Conservation (phyloP, 1,284 basidiomycete genomes). For the Ceratorhiza oryzae-sativae region DNA sequence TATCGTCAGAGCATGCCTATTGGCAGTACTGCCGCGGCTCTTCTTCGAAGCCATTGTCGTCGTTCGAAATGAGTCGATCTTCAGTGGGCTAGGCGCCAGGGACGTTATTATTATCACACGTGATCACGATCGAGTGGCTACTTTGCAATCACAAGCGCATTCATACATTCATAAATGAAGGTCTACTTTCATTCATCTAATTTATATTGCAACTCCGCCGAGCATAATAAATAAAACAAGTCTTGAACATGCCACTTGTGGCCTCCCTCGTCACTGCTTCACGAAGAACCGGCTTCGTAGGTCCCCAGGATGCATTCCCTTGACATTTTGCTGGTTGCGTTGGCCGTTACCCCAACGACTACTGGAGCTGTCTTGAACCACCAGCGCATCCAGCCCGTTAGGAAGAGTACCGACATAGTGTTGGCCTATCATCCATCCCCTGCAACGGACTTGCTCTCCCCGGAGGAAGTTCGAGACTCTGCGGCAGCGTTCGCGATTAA, state of each 20-base stretch:
- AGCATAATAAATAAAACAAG: background rate
- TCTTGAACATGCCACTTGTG: background rate
- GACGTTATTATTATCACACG: conserved; percentile 4
- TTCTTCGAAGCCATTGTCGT: conserved; percentile 34
- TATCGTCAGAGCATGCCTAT: conserved; percentile 59
- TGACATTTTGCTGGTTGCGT: background rate
- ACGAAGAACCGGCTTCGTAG: background rate
- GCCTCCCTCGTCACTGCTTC: background rate
- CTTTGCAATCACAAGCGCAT: background rate
- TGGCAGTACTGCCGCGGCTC: conserved; percentile 6
- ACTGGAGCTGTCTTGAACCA: background rate
- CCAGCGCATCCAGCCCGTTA: background rate
- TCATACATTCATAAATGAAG: background rate
- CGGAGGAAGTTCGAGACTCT: background rate
- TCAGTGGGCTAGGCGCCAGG: background rate
- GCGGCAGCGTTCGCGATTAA: background rate
- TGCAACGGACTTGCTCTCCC: background rate
- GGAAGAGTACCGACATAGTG: background rate
- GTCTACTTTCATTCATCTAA: background rate
- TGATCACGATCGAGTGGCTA: conserved; percentile 11
- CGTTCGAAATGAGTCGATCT: conserved; percentile 34
- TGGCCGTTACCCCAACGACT: background rate
- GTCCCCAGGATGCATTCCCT: background rate
- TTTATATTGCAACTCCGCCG: background rate
- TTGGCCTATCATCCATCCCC: background rate